A percentile compares a stretch with the other conserved stretches of the same genome.
phyloP scores from a whole-genome alignment of 2,329 filamentous ascomycete genomes.

The Ophiosphaerella korrae region DNA sequence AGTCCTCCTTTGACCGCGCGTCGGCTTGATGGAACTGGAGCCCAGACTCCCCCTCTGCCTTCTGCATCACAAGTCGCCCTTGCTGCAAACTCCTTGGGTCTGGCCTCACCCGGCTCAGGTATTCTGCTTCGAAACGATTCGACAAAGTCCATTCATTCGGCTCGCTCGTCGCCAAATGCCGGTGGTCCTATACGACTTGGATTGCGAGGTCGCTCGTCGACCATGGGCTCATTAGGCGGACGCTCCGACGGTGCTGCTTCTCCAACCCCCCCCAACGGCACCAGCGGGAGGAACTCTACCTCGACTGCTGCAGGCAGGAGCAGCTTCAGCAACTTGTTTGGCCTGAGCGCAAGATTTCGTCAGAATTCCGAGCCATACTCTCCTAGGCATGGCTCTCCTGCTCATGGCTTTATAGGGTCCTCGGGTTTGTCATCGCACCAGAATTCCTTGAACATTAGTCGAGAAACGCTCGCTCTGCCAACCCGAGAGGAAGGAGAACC shows the following conservation, averaged over 20 bases:
- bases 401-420: constrained; percentile 65
- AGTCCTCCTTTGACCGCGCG: constrained; percentile 46
- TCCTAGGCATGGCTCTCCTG: constrained; percentile 64
- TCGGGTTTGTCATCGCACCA: constrained; percentile 78
- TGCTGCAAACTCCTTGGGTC: constrained; percentile 53
- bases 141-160: constrained; percentile 69
- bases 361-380: constrained; percentile 77
- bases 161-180: constrained; percentile 59
- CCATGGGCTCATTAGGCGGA: constrained; percentile 80
- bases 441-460: constrained; percentile 78
- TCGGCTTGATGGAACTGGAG: constrained; percentile 34
- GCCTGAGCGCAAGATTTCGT: constrained; percentile 73
- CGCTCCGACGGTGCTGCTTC: constrained; percentile 73
- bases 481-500: constrained; percentile 86
- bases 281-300: constrained; percentile 71
- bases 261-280: constrained; percentile 54
- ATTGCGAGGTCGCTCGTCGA: constrained; percentile 81
- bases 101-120: constrained; percentile 51
- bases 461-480: constrained; percentile 73
- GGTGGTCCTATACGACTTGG: constrained; percentile 65
- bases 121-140: constrained; percentile 65
- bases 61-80: constrained; percentile 60
- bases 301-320: constrained; percentile 79
- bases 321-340: constrained; percentile 89
- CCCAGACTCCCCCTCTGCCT: constrained; percentile 47